Base-by-base conservation (phyloP, 1,284 basidiomycete species). In the Pseudozyma sp. region DNA sequence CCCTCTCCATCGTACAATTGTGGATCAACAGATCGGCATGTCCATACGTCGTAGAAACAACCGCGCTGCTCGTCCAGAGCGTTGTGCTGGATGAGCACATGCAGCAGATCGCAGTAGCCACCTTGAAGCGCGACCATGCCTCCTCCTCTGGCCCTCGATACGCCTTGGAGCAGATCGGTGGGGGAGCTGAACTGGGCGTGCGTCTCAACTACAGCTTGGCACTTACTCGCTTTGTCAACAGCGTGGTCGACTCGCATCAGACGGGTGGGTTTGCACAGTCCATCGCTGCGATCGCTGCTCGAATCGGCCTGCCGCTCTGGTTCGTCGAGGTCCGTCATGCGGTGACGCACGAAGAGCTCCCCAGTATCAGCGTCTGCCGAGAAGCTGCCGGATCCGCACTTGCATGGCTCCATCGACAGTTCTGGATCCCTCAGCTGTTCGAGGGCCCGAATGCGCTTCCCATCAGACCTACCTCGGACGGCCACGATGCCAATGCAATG, bases 301-400 rank as follows among this genome's bases (percentile, higher is more conserved):
- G 94, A 68, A 88, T 99, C 29, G 92, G 91, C 0, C 87, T 99
- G 2, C 97, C 97, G 0, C 86, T 88, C 0, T 94, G 92, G 89
- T 88, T 99, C 17, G 94, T 99, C n/a, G 93, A 97, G 72, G 87
- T 99, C 6, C 88, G 96, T 39, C 96, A 99, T 86, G 92, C 93
- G 31, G 93, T 93, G 9, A 99, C 96, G 2, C 96, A 99, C 82
- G 96, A 99, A 81, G 94, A 97, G 73, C 86, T 99, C 16, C 97
- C 96, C 0, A 92, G 92, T 69, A 86, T 98, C 2, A 89, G 90
- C 50, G 86, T 95, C 7, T 87, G 97, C 10, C 88, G 92, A 56
- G 89, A 93, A 56, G 94, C 91, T 0, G 88, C 91, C 17, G 86
- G 87, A 0, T 54, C 76, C 19, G 84, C 82, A 1, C 59, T 84